Conservation (phyloP, 2,329 filamentous ascomycete genomes). For the Pseudophaeomoniella oleicola region DNA sequence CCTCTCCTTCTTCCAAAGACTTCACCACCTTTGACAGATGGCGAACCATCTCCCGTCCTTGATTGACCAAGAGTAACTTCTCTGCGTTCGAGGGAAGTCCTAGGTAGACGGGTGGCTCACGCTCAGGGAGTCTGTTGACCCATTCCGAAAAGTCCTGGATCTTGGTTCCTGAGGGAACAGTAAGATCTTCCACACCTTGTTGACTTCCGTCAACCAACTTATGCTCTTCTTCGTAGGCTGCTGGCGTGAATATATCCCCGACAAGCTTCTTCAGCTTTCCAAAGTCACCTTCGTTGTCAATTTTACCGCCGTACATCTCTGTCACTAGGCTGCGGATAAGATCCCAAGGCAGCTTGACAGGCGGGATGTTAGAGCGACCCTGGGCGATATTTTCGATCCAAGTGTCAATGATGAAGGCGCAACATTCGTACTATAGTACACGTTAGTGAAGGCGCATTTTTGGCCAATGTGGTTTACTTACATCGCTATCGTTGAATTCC, state of each 20-base stretch:
- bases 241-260: slow-evolving; percentile 61
- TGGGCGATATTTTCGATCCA: slow-evolving; percentile 78
- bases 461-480: slow-evolving; percentile 39
- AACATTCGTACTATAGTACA: slow-evolving; percentile 71
- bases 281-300: slow-evolving; percentile 83
- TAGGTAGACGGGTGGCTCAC: slow-evolving; percentile 89
- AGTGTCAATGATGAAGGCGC: slow-evolving; percentile 83
- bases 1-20: slow-evolving; percentile 85
- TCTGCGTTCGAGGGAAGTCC: slow-evolving; percentile 91
- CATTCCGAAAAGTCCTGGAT: slow-evolving; percentile 78
- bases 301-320: slow-evolving; percentile 95
- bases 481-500: slow-evolving; percentile 99
- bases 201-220: slow-evolving; percentile 62
- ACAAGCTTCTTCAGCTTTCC: slow-evolving; percentile 59
- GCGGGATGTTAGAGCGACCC: slow-evolving; percentile 82
- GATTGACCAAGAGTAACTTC: slow-evolving; percentile 79
- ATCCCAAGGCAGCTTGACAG: slow-evolving; percentile 89
- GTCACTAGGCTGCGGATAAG: slow-evolving; percentile 82
- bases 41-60: slow-evolving; percentile 70
- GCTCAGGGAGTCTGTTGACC: slow-evolving; percentile 84
- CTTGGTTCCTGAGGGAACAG: slow-evolving; percentile 65
- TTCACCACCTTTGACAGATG: slow-evolving; percentile 76
- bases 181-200: slow-evolving; percentile 42
- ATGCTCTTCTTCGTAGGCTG: slow-evolving; percentile 85
- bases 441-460: slow-evolving; percentile 16